Percentiles rank a stretch among this genome's conserved stretches.
These are phyloP conservation scores for Fagus crenata DNA, from an alignment of 306 rosid genomes.

Conservation along the genomic window DNA sequence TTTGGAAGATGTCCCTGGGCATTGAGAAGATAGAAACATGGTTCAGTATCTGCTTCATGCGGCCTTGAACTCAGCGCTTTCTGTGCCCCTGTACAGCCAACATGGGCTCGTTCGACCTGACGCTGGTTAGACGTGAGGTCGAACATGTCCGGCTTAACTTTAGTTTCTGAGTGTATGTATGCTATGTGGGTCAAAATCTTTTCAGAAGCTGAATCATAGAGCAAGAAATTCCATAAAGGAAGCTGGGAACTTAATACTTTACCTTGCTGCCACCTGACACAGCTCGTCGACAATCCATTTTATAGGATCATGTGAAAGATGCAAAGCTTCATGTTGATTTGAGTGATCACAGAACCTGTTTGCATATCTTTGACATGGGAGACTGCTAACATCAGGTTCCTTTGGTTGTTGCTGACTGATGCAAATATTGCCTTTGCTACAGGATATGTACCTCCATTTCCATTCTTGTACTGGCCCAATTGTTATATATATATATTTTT, in stretches of 20 bases:
- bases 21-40: conserved; percentile 25
- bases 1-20: conserved; percentile 27
- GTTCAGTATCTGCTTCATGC: conserved; percentile 15
- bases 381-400: neutral
- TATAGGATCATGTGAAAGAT: conserved; percentile 25
- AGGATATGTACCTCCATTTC: neutral
- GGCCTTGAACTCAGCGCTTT: conserved; percentile 2
- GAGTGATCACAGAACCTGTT: conserved; percentile 3
- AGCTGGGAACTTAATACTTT: conserved; percentile 25
- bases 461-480: neutral
- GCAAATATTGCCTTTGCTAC: neutral
- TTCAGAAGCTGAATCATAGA: conserved; percentile 10
- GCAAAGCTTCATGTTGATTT: conserved; percentile 16
- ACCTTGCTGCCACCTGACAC: neutral
- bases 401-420: conserved; percentile 9
- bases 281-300: conserved; percentile 6
- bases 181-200: conserved; percentile 13
- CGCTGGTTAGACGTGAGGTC: too few relatives aligned
- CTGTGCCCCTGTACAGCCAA: conserved; percentile 25
- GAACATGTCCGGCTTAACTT: neutral
- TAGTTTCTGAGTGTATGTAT: conserved; percentile 8
- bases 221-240: conserved; percentile 17
- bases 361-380: neutral
- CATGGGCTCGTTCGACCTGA: neutral
- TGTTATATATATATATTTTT: neutral